Evolutionary conservation across 2,329 filamentous ascomycete species (phyloP), one percentile per base, ranked within the genome.

Genomic region (Xylariaceae sp.): DNA sequence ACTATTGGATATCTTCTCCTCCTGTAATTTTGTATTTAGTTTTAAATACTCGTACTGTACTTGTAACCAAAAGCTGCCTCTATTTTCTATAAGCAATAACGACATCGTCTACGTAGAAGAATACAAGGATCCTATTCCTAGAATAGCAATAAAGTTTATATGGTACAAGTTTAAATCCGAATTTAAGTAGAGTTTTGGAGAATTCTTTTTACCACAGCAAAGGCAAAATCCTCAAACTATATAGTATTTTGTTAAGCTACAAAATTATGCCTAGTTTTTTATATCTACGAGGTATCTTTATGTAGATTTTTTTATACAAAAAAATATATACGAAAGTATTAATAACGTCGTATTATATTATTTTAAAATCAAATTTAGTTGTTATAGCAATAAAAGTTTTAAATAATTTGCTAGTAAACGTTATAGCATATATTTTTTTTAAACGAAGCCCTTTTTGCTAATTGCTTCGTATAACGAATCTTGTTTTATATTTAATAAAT

Each of bases 321-420:
- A 14, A 29, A 29, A 29, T 8, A 29, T 29, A 29, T 29, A 29
- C 14, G 14, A 29, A 29, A 29, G 14, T 14, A 14, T 29, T 34
- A 19, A 42, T 33, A 5, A 19, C 27, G n/a, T 34, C 22, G 5
- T 42, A 33, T 33, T 42, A 42, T 33, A 41, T 37, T 37, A 29
- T 38, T 38, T 20, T 38, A 21, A 21, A 10, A 38, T 38, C 17
- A 38, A 20, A 38, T 38, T 8, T n/a, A 42, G 34, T 40, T 29
- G 14, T 29, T 29, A 29, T 29, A 29, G 25, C 14, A 8, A 29
- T 40, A 25, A 40, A 40, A 38, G 36, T 17, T 40, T 40, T 23
- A 12, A 27, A 40, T 27, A 17, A 22, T 40, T 40, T 40, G 11
- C 11, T 39, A 21, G 16, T 29, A 10, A n/a, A 36, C 8, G 17